A percentile compares a stretch with the other conserved stretches of the same genome.
Conservation (phyloP, 2,329 filamentous ascomycete species). For the Stagonosporopsis rhizophila region DNA sequence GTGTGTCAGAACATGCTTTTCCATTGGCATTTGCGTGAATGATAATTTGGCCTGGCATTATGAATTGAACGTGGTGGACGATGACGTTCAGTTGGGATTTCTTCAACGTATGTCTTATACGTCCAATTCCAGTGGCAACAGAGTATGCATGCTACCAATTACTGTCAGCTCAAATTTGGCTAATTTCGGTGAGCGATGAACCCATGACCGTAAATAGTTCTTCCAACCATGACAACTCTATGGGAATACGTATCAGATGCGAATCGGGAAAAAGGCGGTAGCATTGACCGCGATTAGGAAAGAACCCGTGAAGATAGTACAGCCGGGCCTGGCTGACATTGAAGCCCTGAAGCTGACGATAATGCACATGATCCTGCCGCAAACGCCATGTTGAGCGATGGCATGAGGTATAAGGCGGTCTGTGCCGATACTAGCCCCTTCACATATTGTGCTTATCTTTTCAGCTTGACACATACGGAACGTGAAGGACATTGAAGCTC, state of each 20-base stretch:
- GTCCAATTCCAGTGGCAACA: not conserved
- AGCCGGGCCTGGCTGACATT: not conserved
- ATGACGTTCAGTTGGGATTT: not conserved
- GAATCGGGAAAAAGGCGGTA: not conserved
- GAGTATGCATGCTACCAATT: not conserved
- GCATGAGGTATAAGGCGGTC: not conserved
- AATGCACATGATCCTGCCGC: not conserved
- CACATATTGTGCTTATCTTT: not conserved
- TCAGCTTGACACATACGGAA: not conserved
- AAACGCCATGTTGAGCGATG: not conserved
- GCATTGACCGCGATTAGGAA: not conserved
- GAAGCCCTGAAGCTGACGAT: conserved; percentile 6
- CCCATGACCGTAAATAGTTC: not conserved
- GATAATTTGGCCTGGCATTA: conserved; percentile 4
- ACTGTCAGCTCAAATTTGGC: not conserved
- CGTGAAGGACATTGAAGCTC: not conserved
- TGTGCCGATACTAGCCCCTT: not conserved
- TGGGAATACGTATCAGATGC: not conserved
- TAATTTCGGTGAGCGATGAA: not conserved
- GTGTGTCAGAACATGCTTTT: not conserved
- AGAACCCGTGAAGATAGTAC: not conserved
- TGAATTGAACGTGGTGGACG: not conserved
- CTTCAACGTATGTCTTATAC: not conserved
- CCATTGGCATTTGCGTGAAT: not conserved
- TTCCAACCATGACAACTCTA: not conserved